These are phyloP conservation scores for Aureobasidium zeae DNA, from an alignment of 2,329 filamentous ascomycete genomes.

Conservation along the genomic window DNA sequence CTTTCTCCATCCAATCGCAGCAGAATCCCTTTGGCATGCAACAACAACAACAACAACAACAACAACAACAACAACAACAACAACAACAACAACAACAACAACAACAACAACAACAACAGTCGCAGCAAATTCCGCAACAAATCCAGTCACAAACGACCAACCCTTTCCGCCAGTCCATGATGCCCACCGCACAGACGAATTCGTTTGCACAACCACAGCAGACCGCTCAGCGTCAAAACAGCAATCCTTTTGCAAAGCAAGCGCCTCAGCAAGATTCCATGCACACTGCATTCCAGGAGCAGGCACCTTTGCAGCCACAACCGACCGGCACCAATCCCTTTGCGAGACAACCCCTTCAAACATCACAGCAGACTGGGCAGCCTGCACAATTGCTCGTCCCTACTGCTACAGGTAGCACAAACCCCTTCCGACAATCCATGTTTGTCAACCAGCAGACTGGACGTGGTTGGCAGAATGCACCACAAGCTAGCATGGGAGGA, in stretches of 20 bases:
- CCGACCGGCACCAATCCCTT: conserved; percentile 67
- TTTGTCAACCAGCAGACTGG: conserved; percentile 87
- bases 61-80: conserved; percentile 28
- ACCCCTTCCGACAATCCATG: conserved; percentile 84
- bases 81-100: conserved; percentile 44
- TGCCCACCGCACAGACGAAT: conserved; percentile 36
- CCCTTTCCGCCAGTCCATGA: conserved; percentile 87
- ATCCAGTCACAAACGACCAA: conserved; percentile 62
- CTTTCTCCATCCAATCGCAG: conserved; percentile 28
- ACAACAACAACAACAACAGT: conserved; percentile 32
- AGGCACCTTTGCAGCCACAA: conserved; percentile 42
- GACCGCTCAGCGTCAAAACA: conserved; percentile 24
- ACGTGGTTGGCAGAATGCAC: conserved; percentile 70
- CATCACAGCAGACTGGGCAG: conserved; percentile 33
- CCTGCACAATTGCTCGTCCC: conserved; percentile 38
- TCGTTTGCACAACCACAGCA: conserved; percentile 17
- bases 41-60: conserved; percentile 43
- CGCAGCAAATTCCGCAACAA: conserved; percentile 29
- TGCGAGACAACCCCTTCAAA: conserved; percentile 43
- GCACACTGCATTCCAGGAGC: conserved; percentile 18
- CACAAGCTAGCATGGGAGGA: conserved; percentile 68
- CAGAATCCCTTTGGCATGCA: conserved; percentile 30
- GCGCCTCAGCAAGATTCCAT: conserved; percentile 26
- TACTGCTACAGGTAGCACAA: conserved; percentile 79
- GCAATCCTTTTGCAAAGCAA: conserved; percentile 57